These are phyloP conservation scores for Cichorium intybus DNA, from an alignment of 140 eudicot genomes.

Conservation along the genomic window DNA sequence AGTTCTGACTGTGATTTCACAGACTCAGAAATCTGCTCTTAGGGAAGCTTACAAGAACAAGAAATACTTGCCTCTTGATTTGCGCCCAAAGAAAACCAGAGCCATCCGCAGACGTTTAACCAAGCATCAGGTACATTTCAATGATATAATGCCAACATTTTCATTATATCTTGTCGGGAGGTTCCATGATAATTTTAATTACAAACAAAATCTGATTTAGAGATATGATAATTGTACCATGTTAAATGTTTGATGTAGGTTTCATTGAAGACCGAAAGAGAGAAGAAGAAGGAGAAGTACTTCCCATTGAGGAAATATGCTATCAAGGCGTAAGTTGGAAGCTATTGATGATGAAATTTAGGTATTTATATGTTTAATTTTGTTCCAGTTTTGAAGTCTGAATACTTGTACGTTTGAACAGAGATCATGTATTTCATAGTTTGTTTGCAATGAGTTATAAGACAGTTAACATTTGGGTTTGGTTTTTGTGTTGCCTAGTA, in stretches of 20 bases:
- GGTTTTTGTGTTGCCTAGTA: background rate
- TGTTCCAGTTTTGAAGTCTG: slow-evolving; percentile 29
- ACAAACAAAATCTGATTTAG: background rate
- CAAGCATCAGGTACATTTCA: slow-evolving; percentile 58
- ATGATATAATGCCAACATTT: background rate
- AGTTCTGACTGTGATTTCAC: slow-evolving; percentile 76
- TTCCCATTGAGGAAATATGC: slow-evolving; percentile 90
- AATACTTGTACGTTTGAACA: slow-evolving; percentile 13
- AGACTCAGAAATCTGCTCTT: slow-evolving; percentile 76
- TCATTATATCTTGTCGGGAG: background rate
- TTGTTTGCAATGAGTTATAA: slow-evolving; percentile 14
- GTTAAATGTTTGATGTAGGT: slow-evolving; percentile 34
- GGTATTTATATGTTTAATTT: slow-evolving; percentile 17
- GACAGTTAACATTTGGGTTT: slow-evolving; percentile 3
- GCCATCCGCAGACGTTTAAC: slow-evolving; percentile 78
- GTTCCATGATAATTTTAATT: background rate
- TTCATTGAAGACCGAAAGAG: slow-evolving; percentile 76
- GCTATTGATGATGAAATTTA: slow-evolving; percentile 20
- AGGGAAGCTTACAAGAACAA: slow-evolving; percentile 78
- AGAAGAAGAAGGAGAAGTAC: slow-evolving; percentile 87
- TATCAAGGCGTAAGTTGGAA: slow-evolving; percentile 56
- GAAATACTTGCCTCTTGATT: slow-evolving; percentile 74
- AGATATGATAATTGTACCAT: background rate
- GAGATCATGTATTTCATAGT: slow-evolving; percentile 18
- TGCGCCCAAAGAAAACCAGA: slow-evolving; percentile 91